Base-by-base conservation (phyloP, 2,329 filamentous ascomycete species). In the Verticillium tricorpus region DNA sequence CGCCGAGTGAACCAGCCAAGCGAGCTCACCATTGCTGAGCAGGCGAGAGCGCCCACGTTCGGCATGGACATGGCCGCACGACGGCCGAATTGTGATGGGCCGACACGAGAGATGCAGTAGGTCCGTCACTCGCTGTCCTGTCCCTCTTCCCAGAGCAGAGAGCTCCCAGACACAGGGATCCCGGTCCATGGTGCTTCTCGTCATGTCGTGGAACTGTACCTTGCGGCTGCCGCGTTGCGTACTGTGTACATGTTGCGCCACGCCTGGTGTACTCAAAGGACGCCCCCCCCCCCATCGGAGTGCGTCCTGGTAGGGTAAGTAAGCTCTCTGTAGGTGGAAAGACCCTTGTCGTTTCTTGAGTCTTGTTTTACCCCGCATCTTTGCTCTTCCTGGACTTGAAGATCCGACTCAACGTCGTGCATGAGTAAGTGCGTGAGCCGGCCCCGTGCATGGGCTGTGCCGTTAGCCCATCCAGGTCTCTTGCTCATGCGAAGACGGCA, bases 11-110 rank as follows among this genome's bases (percentile, higher is more conserved):
- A 35, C 9, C 34, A 35, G 34, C 34, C 34, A 35, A 35, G 34
- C 34, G 34, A 35, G 34, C 34, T 35, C 34, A 9, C 57, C 34
- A 9, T 35, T 14, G 34, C 34, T 35, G 34, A 35, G 34, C 62
- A 56, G 59, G 62, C 64, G 62, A 65, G 57, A 62, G 62, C 63
- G 60, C 64, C 57, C 56, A 15, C 52, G 34, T 35, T 35, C 34
- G 34, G 34, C 34, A 5, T 35, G 34, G 34, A 35, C 55, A 50
- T 34, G 62, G 37, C 40, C 60, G 58, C 59, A 62, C 63, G 60
- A 62, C 63, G 62, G 63, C 63, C 63, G 60, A 56, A 63, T 57
- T 65, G 62, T 65, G 63, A 65, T 59, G 56, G 62, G 54, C 61
- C 54, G 50, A 57, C 63, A 64, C 64, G 63, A 60, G 64, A 60